Evolutionary conservation across 768 basidiomycete genomes (phyloP), one percentile per base, ranked within the genome.

Genomic region (Baorangia bicolor): DNA sequence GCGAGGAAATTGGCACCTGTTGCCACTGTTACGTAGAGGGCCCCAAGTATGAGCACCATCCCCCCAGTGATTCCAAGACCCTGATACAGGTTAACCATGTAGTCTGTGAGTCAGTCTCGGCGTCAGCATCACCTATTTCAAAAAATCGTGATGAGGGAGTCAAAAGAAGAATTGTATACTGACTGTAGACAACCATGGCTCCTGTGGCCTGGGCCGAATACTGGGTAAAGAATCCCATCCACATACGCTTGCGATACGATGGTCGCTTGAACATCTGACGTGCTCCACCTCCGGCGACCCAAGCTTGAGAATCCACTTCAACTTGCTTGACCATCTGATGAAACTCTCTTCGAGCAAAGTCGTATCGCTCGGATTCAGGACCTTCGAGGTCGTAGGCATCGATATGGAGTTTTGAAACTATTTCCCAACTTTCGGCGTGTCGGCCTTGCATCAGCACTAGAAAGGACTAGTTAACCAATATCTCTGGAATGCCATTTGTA

Each of bases 161-260:
- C 44, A 9, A 2, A 20, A 45, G 13, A 35, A 34, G n/a, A 25
- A 34, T 18, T 33, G 33, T 4, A 34, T 12, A 47, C 46, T 48
- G 21, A 48, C 46, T 48, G 46, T 48, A 48, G 46, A 48, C 49
- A 31, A 47, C 43, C 50, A 51, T 51, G 10, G 42, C 49, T 23
- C 43, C 40, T 10, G 43, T 31, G 16, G 30, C 40, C 11, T 31
- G 50, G 43, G 30, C 21, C 18, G 30, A 13, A 51, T 48, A 31
- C 12, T 31, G 30, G 21, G 42, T 46, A 51, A 51, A 46, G 21
- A 46, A 45, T 14, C 28, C 28, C 39, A 54, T 40, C 51, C 51
- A 55, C 51, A 28, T 20, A 34, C 52, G 35, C 45, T 49, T 49
- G 52, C 45, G 46, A 48, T 54, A 54, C 40, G 34, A 53, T 25